Base-by-base conservation (phyloP, 371 early-diverging fungal genomes). In the Lichtheimia hyalospora region DNA sequence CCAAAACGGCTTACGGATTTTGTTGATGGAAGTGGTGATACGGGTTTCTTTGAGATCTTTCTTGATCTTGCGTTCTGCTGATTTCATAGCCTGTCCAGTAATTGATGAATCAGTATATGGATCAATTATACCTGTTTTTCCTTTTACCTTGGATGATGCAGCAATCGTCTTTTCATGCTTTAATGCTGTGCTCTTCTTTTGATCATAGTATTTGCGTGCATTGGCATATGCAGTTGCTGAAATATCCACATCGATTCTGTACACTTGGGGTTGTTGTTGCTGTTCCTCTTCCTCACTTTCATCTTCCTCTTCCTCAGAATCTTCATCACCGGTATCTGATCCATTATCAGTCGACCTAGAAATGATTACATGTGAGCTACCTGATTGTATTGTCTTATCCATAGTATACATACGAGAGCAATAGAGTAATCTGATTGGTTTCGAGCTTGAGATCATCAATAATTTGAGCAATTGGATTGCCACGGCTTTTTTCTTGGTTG, bases 1-100 rank as follows among this genome's bases (percentile, higher is more conserved):
- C 99, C 99, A 99, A 50, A 89, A 94, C 2, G 93, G 90, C 61
- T 94, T 96, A 63, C 99, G 92, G 49, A 90, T 86, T 67, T 92
- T 88, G 56, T 83, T 87, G 62, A 95, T 93, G 15, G 88, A 77
- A 0, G 89, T 84, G 5, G 88, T 89, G 21, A 87, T 88, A 59
- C 85, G 87, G 54, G 80, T 83, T 42, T 89, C 84, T 59, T 91
- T 86, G 25, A 95, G 69, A 57, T 96, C 94, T 44, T 87, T 79
- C 27, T 81, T 64, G 61, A 97, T 95, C 70, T 96, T 97, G 43
- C 83, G 83, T 70, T 97, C 95, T 13, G 96, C 96, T 34, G 88
- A 87, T 73, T 93, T 93, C 57, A 95, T 66, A 2, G 95, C 98
- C 73, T 79, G 63, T 2, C 15, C 15, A 21, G 13, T 34, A 41